Base-by-base conservation (phyloP, 805 yeast species). In the Lipomyces starkeyi region DNA sequence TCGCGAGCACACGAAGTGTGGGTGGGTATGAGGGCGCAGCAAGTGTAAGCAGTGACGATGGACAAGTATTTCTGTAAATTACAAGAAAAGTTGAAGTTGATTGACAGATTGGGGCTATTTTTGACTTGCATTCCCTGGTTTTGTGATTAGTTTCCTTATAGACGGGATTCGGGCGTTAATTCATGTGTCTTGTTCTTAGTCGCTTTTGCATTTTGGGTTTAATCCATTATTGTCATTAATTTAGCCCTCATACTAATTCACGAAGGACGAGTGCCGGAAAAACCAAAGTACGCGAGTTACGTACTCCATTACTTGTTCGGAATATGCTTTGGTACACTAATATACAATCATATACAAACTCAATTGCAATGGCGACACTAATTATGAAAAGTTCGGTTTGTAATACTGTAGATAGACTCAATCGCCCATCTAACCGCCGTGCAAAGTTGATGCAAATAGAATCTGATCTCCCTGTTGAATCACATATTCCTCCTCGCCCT, bases 371-470 rank as follows among this genome's bases (percentile, higher is more conserved):
- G 32, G 32, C 32, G 32, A 29, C 32, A 29, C 32, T 29, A 4
- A 5, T 7, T 5, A 29, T 29, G 32, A 29, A 5, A 5, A 0
- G 32, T 7, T 29, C 32, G 5, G 7, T 29, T 29, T 4, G 32
- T 7, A 29, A 29, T 29, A 7, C 32, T 5, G 32, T 29, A 29
- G 2, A 27, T 29, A 29, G 32, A 29, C 7, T 0, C 7, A 58
- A 58, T 27, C n/a, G n/a, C n/a, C 13, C 9, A 13, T 7, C 75
- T 76, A 94, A 59, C 99, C 99, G 3, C 99, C 99, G 74, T 94
- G 99, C 69, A 94, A 81, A 2, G 99, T 95, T 55, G 97, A 90
- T 1, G 98, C 94, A 75, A 94, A 94, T 2, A 96, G 87, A 53
- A 94, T 84, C 27, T 86, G 83, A 78, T 94, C 99, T 13, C 90